Base-by-base conservation (phyloP, 2,329 filamentous ascomycete genomes). In the Phaeophleospora eucalypticola region DNA sequence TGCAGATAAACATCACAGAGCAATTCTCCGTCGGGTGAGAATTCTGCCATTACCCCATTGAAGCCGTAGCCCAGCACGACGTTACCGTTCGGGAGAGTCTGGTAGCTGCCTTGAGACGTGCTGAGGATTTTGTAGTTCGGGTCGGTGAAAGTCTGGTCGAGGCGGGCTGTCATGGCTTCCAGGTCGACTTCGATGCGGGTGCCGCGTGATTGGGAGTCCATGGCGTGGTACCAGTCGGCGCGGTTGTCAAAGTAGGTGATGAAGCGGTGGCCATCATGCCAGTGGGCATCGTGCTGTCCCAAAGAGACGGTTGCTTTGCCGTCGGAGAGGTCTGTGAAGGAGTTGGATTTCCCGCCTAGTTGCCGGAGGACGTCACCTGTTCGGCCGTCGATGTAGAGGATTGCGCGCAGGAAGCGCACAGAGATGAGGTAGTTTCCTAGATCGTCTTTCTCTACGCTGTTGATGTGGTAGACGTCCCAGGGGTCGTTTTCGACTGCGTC, bases 381-480 rank as follows among this genome's bases (percentile, higher is more conserved):
- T 8, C 65, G 65, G 12, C 68, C 66, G 47, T 73, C 71, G 54
- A 82, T 71, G 45, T 71, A 72, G 20, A 68, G 66, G 4, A 80
- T 63, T 8, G 71, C 68, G 54, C 71, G 71, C 41, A 71, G 68
- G 56, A 79, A 71, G 1, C 77, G 72, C 0, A 72, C 68, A 0
- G 77, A 81, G 27, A 82, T 67, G 10, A 81, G 59, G 46, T 77
- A 82, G 54, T 81, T 74, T 3, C 75, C 75, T 0, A 68, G 54
- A 0, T 61, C 54, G 43, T 73, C 71, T 57, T 79, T 78, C 54
- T 78, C 73, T 20, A 81, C 64, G 29, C 75, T 75, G 63, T 80
- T 79, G 62, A 81, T 73, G 59, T 80, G 77, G 59, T 76, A 77
- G 58, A 70, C 78, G 53, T 79, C 76, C 62, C 69, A 78, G 0